phyloP scores from a whole-genome alignment of 306 rosid species.

The Dicorynia guianensis region DNA sequence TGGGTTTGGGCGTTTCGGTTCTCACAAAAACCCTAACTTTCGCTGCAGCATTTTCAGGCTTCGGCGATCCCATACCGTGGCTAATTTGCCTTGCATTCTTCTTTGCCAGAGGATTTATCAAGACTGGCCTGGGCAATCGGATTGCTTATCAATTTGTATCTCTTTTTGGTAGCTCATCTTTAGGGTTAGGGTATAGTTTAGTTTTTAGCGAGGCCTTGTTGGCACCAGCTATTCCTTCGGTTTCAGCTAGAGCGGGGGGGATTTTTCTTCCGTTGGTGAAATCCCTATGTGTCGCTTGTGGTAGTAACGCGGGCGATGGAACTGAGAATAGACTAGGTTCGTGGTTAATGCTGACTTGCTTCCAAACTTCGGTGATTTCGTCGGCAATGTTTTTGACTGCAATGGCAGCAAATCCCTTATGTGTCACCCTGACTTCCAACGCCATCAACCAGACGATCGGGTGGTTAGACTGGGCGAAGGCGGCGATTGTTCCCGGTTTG shows the following conservation, averaged over 20 bases:
- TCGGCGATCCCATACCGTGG: slow-evolving; percentile 98
- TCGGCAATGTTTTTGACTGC: slow-evolving; percentile 97
- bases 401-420: slow-evolving; percentile 97
- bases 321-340: slow-evolving; percentile 82
- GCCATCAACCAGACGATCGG: slow-evolving; percentile 89
- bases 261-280: slow-evolving; percentile 92
- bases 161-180: slow-evolving; percentile 89
- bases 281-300: slow-evolving; percentile 90
- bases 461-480: slow-evolving; percentile 97
- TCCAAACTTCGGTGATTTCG: slow-evolving; percentile 93
- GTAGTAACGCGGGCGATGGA: slow-evolving; percentile 94
- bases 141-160: slow-evolving; percentile 92
- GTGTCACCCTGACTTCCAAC: slow-evolving; percentile 73
- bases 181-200: slow-evolving; percentile 92
- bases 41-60: slow-evolving; percentile 90
- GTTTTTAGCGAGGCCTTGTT: slow-evolving; percentile 93
- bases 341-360: slow-evolving; percentile 97
- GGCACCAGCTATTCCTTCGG: slow-evolving; percentile 97
- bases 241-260: slow-evolving; percentile 94
- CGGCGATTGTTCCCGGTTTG: slow-evolving; percentile 88
- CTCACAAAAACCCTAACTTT: slow-evolving; percentile 89
- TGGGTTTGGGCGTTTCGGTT: slow-evolving; percentile 88
- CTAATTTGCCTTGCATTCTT: slow-evolving; percentile 92
- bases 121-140: slow-evolving; percentile 94
- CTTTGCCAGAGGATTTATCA: slow-evolving; percentile 95